Evolutionary conservation across 2,329 filamentous ascomycete genomes (phyloP).

Genomic region (Cercospora canescens): DNA sequence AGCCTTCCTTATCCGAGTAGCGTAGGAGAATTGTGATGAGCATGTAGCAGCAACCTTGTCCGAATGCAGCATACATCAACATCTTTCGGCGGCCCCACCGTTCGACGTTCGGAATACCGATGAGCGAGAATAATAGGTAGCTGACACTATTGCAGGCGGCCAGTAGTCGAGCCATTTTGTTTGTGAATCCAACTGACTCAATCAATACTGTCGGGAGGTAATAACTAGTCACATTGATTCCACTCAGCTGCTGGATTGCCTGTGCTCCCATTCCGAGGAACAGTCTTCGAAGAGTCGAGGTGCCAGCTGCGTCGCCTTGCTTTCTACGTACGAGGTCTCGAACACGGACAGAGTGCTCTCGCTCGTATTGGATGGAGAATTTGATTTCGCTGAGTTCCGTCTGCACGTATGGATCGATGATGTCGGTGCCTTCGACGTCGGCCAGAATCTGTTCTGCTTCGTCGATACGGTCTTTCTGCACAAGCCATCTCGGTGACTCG

Average conservation of each 20-base stretch:
- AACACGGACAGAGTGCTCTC: conserved; percentile 53
- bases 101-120: conserved; percentile 52
- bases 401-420: conserved; percentile 48
- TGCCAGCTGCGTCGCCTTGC: conserved; percentile 46
- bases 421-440: conserved; percentile 48
- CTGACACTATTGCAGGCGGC: conserved; percentile 56
- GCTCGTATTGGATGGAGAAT: conserved; percentile 51
- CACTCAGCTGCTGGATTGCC: conserved; percentile 51
- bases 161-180: conserved; percentile 55
- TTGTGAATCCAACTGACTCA: conserved; percentile 54
- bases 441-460: conserved; percentile 53
- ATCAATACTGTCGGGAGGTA: conserved; percentile 62
- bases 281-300: conserved; percentile 52
- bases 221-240: conserved; percentile 47
- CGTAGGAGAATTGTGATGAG: conserved; percentile 54
- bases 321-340: conserved; percentile 51
- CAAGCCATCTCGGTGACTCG: conserved; percentile 51
- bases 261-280: conserved; percentile 57
- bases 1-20: conserved; percentile 39
- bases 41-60: conserved; percentile 54
- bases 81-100: conserved; percentile 58
- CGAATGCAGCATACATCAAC: conserved; percentile 58
- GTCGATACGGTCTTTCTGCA: conserved; percentile 44
- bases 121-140: conserved; percentile 50
- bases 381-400: conserved; percentile 49